Percentiles rank a stretch among this genome's conserved stretches.
Conservation (phyloP, 441 rosid species). For the Pelargonium citronellum region DNA sequence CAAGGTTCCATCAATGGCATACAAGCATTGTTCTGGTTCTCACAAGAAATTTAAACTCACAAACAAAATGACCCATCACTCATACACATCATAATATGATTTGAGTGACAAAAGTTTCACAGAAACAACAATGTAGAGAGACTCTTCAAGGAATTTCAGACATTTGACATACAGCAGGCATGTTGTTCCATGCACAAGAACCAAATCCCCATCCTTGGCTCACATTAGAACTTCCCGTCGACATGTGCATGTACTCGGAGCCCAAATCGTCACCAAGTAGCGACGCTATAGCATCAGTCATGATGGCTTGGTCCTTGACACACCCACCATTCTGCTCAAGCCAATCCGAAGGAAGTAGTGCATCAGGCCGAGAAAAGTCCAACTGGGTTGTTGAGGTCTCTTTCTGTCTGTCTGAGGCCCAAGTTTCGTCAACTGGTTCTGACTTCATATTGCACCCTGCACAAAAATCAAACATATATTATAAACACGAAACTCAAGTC, state of each 20-base stretch:
- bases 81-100: no score
- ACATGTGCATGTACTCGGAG: constrained; percentile 49
- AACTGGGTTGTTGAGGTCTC: constrained; percentile 26
- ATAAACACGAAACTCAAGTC: not conserved
- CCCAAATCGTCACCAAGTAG: constrained; percentile 74
- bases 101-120: constrained; percentile 18
- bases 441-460: constrained; percentile 45
- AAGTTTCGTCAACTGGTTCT: constrained; percentile 41
- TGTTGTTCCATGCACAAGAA: constrained; percentile 76
- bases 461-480: constrained; percentile 7
- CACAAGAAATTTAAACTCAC: not conserved
- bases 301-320: constrained; percentile 44
- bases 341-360: constrained; percentile 70
- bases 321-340: constrained; percentile 50
- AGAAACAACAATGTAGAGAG: constrained; percentile 24
- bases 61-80: not conserved
- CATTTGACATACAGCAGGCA: constrained; percentile 80
- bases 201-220: constrained; percentile 57
- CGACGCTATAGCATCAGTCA: constrained; percentile 54
- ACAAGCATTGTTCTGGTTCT: constrained; percentile 1
- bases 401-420: constrained; percentile 43
- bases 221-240: constrained; percentile 37
- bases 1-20: no score
- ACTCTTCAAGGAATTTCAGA: constrained; percentile 52
- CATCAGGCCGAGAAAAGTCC: constrained; percentile 50